These are phyloP conservation scores for Barnettozyma hawaiiensis DNA, from an alignment of 1,139 yeast species.

Conservation along the genomic window DNA sequence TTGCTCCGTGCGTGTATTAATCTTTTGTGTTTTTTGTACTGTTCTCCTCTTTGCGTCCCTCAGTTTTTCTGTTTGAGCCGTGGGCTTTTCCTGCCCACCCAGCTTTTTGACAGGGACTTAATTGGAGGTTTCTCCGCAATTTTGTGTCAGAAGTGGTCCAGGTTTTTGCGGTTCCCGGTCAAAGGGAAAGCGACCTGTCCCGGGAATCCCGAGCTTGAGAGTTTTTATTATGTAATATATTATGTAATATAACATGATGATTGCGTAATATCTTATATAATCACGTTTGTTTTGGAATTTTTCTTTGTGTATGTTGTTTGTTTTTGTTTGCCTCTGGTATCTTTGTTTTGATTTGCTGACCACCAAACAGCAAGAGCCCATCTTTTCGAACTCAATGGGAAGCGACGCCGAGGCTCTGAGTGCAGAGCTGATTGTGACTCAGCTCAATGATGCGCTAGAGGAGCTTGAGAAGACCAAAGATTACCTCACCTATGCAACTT, in stretches of 20 bases:
- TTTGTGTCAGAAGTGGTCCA: constrained; percentile 1
- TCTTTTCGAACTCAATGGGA: constrained; percentile 8
- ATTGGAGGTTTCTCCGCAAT: not conserved
- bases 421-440: constrained; percentile 11
- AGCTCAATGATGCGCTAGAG: constrained; percentile 14
- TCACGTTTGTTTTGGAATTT: too few species aligned
- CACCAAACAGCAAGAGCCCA: not conserved
- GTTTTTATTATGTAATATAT: not conserved
- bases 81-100: not conserved
- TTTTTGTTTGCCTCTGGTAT: too few species aligned
- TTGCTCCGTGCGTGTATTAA: too few species aligned
- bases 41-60: not conserved
- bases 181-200: not conserved
- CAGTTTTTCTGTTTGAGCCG: not conserved
- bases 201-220: not conserved
- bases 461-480: constrained; percentile 42
- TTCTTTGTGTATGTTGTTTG: not conserved
- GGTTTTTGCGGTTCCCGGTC: too few species aligned
- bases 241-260: too few species aligned
- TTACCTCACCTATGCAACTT: constrained; percentile 64
- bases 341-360: too few species aligned
- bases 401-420: constrained; percentile 11
- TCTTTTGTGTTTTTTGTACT: too few species aligned
- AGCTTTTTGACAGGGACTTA: not conserved
- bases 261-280: too few species aligned